A percentile compares a stretch with the other conserved stretches of the same genome.
Evolutionary conservation across 768 basidiomycete species (phyloP).

Genomic region (Chlorophyllum brunneum): DNA sequence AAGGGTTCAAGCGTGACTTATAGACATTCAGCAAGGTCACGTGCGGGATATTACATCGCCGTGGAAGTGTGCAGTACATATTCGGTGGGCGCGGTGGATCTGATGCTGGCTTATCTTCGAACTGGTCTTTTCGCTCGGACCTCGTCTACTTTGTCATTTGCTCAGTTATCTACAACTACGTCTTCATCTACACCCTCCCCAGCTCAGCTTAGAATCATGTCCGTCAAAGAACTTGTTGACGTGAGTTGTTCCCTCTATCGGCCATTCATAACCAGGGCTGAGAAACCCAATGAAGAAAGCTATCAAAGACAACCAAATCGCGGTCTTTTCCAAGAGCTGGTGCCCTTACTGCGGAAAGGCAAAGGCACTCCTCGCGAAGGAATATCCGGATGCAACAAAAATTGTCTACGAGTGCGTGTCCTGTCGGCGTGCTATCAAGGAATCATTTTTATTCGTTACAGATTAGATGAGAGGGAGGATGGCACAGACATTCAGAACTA

Average conservation of each 20-base stretch:
- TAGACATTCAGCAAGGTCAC: no score
- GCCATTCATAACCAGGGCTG: background rate
- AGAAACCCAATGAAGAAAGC: constrained; percentile 28
- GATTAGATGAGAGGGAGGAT: constrained; percentile 58
- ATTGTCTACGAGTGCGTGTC: constrained; percentile 44
- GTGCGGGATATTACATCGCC: no score
- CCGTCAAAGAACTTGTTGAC: constrained; percentile 40
- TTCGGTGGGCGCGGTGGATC: no score
- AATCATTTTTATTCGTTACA: constrained; percentile 22
- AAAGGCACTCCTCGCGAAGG: constrained; percentile 39
- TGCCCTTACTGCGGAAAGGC: constrained; percentile 52
- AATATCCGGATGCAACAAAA: constrained; percentile 35
- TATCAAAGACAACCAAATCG: constrained; percentile 47
- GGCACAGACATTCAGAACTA: constrained; percentile 64
- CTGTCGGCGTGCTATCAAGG: background rate
- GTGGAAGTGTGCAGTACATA: no score
- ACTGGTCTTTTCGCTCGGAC: constrained; percentile 24
- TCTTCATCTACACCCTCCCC: constrained; percentile 26
- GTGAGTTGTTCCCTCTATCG: constrained; percentile 21
- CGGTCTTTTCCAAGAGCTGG: constrained; percentile 56
- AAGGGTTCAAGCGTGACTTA: no score
- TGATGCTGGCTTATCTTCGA: constrained; percentile 25
- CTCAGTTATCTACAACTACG: constrained; percentile 27
- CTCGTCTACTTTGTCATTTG: constrained; percentile 22
- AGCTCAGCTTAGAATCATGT: constrained; percentile 25